A percentile compares a stretch with the other conserved stretches of the same genome.
Evolutionary conservation across 176 grass and related monocot genomes (phyloP).

Genomic region (Ampelocalamus luodianensis): DNA sequence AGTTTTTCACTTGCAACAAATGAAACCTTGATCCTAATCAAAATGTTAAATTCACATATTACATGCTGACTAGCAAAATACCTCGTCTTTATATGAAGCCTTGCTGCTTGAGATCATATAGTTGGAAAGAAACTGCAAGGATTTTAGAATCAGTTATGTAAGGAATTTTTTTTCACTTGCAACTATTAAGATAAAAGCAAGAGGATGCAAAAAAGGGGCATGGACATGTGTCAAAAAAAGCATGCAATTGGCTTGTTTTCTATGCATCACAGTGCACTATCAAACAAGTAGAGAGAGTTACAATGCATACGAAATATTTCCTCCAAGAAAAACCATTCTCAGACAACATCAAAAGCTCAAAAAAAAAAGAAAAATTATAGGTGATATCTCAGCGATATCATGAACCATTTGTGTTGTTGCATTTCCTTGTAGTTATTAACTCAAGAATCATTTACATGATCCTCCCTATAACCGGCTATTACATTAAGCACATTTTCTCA

Average conservation of each 20-base stretch:
- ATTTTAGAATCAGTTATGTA: conserved; percentile 9
- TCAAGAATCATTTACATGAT: too few species aligned
- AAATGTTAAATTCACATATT: conserved; percentile 23
- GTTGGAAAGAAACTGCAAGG: conserved; percentile 88
- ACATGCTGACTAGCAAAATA: conserved; percentile 38
- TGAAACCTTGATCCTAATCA: conserved; percentile 10
- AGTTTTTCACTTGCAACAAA: too few species aligned
- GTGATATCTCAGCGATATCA: conserved; percentile 6
- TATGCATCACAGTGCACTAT: background rate
- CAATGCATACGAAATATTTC: background rate
- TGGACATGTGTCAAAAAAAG: background rate
- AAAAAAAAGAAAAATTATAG: background rate
- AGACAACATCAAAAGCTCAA: background rate
- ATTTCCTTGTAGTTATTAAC: too few species aligned
- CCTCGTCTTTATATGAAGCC: conserved; percentile 98
- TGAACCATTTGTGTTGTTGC: background rate
- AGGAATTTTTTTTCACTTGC: conserved; percentile 5
- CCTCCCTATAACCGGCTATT: too few species aligned
- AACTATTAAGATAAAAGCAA: conserved; percentile 37
- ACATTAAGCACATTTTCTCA: too few species aligned
- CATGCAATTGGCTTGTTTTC: background rate
- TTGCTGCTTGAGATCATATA: conserved; percentile 99
- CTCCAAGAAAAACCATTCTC: background rate
- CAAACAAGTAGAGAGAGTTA: conserved; percentile 5
- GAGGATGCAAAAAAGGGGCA: background rate